Evolutionary conservation across 805 yeast species (phyloP).

Genomic region (Wickerhamiella siamensis): DNA sequence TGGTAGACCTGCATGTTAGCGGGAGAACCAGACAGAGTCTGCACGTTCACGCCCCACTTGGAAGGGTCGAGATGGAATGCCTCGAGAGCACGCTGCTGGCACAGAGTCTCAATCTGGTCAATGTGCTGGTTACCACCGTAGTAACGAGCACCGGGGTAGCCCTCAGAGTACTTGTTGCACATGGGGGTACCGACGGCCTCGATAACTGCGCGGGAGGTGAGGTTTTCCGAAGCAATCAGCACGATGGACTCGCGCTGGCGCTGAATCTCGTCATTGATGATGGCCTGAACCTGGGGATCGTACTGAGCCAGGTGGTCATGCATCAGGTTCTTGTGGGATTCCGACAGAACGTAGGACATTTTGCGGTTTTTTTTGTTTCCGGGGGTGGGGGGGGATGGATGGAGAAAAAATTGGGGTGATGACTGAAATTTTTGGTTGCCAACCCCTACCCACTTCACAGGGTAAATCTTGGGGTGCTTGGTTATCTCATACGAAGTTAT

Average conservation of each 20-base stretch:
- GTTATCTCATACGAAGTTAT: too few relatives aligned
- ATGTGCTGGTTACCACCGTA: conserved; percentile 96
- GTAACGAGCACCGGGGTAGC: conserved; percentile 95
- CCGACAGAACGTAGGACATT: conserved; percentile 24
- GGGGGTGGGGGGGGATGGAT: too few relatives aligned
- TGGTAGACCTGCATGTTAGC: conserved; percentile 89
- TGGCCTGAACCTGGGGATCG: conserved; percentile 76
- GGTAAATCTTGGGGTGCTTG: too few relatives aligned
- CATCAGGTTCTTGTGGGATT: conserved; percentile 22
- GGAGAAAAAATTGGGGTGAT: too few relatives aligned
- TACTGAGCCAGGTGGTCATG: conserved; percentile 17
- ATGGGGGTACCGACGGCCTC: conserved; percentile 89
- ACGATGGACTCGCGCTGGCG: conserved; percentile 89
- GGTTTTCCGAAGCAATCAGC: conserved; percentile 89
- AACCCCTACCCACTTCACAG: too few relatives aligned
- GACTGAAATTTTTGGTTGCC: too few relatives aligned
- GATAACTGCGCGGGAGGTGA: conserved; percentile 89
- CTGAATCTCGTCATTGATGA: conserved; percentile 58
- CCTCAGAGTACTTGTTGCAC: conserved; percentile 97
- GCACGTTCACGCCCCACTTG: conserved; percentile 96
- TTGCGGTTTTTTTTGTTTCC: too few relatives aligned
- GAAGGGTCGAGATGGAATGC: conserved; percentile 64
- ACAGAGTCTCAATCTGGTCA: conserved; percentile 76
- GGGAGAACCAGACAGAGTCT: conserved; percentile 90
- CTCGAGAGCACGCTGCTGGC: conserved; percentile 82